A percentile compares a stretch with the other conserved stretches of the same genome.
These are phyloP conservation scores for Oxytropis ochrocephala DNA, from an alignment of 306 rosid species.

Conservation along the genomic window DNA sequence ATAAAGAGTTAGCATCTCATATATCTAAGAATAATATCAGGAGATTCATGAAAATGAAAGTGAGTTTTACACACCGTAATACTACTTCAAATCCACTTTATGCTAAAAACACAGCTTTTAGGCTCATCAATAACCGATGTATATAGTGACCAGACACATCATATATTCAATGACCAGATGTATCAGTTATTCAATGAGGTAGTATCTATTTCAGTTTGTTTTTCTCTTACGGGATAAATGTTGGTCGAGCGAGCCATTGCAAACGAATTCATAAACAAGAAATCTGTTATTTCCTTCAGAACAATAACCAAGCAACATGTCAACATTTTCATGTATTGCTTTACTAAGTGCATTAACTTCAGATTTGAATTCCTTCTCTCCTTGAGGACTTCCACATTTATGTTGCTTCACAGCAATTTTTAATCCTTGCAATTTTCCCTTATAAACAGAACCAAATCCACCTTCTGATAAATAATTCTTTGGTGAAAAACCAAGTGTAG, in stretches of 20 bases:
- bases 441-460: conserved; percentile 66
- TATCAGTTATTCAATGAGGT: too few species aligned
- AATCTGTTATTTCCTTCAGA: conserved; percentile 61
- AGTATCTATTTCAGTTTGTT: neutral
- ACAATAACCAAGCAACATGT: conserved; percentile 68
- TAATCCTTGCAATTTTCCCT: conserved; percentile 42
- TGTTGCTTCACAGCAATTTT: conserved; percentile 73
- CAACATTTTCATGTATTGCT: conserved; percentile 75
- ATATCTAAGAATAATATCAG: neutral
- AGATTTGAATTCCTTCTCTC: conserved; percentile 64
- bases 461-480: conserved; percentile 65
- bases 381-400: conserved; percentile 51
- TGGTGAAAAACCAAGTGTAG: conserved; percentile 45
- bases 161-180: too few species aligned
- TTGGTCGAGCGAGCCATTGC: conserved; percentile 65
- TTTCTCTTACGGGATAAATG: conserved; percentile 61
- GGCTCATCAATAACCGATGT: too few species aligned
- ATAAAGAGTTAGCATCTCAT: neutral
- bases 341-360: conserved; percentile 61
- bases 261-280: conserved; percentile 74
- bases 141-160: too few species aligned
- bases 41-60: neutral
- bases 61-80: neutral
- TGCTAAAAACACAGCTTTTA: too few species aligned
- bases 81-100: too few species aligned